Evolutionary conservation across 352 stramenopile species (phyloP).

Genomic region (Phytophthora boehmeriae): DNA sequence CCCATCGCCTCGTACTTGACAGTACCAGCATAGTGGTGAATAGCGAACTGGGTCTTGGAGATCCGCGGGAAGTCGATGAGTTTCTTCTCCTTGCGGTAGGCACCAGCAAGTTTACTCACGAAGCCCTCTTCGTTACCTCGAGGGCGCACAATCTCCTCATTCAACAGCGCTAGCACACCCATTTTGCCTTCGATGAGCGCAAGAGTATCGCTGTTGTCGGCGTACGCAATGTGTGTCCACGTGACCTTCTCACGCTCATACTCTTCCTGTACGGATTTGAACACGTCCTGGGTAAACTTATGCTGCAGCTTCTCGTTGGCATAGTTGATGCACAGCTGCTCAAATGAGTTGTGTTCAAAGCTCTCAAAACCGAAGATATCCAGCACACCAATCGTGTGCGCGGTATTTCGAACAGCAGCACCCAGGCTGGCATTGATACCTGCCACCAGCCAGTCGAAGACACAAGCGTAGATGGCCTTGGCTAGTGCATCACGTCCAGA

Average conservation of each 20-base stretch:
- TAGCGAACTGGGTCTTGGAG: conserved; percentile 87
- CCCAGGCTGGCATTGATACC: conserved; percentile 84
- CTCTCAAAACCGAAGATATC: conserved; percentile 93
- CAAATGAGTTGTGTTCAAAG: conserved; percentile 91
- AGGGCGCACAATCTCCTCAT: conserved; percentile 86
- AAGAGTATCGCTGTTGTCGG: conserved; percentile 81
- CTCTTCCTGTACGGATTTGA: conserved; percentile 69
- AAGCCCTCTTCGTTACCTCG: conserved; percentile 75
- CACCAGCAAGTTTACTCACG: conserved; percentile 58
- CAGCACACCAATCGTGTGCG: conserved; percentile 78
- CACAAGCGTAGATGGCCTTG: conserved; percentile 94
- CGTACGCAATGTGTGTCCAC: conserved; percentile 83
- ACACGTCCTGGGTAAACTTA: conserved; percentile 83
- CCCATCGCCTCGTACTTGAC: conserved; percentile 92
- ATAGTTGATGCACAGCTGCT: conserved; percentile 97
- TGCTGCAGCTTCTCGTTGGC: conserved; percentile 94
- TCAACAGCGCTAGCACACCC: conserved; percentile 81
- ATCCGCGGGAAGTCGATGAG: conserved; percentile 75
- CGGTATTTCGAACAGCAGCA: conserved; percentile 22
- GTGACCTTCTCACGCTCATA: conserved; percentile 72
- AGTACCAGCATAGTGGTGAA: conserved; percentile 93
- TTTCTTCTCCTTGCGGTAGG: conserved; percentile 56
- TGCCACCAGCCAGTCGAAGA: conserved; percentile 97
- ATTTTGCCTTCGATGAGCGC: conserved; percentile 78
- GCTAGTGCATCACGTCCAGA: conserved; percentile 93